Evolutionary conservation across 23 red algal genomes (phyloP).

Genomic region (Gracilaria domingensis): DNA sequence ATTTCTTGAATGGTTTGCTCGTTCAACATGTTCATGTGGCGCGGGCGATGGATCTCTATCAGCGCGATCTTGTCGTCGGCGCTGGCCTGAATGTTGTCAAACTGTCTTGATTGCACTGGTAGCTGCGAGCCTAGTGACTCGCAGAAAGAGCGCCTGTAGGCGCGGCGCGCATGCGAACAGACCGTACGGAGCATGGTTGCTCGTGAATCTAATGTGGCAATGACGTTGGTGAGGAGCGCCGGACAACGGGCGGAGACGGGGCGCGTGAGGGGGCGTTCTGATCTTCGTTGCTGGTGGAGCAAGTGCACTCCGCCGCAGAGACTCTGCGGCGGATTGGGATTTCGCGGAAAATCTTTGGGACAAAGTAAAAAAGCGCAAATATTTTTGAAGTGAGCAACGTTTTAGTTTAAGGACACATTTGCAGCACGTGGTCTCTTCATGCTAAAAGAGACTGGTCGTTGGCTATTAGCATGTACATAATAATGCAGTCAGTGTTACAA

Average conservation of each 20-base stretch:
- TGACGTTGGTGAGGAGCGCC: too few species aligned
- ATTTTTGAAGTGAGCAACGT: not conserved
- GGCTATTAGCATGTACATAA: too few species aligned
- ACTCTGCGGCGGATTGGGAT: not conserved
- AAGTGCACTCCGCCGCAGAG: too few species aligned
- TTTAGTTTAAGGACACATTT: too few species aligned
- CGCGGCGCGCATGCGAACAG: not conserved
- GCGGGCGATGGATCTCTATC: conserved; percentile 87
- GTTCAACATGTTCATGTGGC: conserved; percentile 87
- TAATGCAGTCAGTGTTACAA: too few species aligned
- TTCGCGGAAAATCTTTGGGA: not conserved
- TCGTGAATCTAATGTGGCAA: too few species aligned
- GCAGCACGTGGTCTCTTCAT: too few species aligned
- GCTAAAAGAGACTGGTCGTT: too few species aligned
- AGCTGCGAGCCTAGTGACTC: conserved; percentile 25
- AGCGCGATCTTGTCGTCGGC: conserved; percentile 72
- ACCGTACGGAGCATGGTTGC: conserved; percentile 27
- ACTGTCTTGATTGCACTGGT: conserved; percentile 51
- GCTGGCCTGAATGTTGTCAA: conserved; percentile 64
- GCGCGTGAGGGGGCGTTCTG: too few species aligned
- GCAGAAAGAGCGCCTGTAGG: not conserved
- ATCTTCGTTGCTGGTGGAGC: too few species aligned
- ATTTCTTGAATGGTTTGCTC: conserved; percentile 78
- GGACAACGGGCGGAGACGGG: too few species aligned
- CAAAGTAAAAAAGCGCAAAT: too few species aligned